phyloP scores from a whole-genome alignment of 2,329 filamentous ascomycete genomes.

The Raffaelea albimanens region DNA sequence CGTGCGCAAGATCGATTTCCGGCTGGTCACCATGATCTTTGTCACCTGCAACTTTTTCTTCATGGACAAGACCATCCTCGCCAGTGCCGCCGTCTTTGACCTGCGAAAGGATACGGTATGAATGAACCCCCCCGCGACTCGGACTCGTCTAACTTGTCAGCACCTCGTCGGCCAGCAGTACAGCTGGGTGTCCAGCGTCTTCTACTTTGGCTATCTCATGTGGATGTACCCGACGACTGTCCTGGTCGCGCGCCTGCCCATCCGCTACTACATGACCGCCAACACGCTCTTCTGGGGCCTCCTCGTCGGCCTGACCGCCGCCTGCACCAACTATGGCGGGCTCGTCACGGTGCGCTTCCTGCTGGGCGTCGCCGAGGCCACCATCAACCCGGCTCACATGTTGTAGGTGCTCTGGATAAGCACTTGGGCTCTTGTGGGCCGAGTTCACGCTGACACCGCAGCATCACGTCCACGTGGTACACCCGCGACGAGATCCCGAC shows the following conservation, averaged over 20 bases:
- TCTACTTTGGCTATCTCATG: conserved; percentile 32
- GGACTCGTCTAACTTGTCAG: neutral
- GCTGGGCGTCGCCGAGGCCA: conserved; percentile 45
- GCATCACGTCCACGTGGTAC: conserved; percentile 47
- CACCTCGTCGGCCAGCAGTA: conserved; percentile 33
- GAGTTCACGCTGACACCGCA: conserved; percentile 11
- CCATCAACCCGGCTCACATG: conserved; percentile 44
- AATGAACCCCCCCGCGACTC: neutral
- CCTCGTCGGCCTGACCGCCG: conserved; percentile 7
- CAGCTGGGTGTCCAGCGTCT: conserved; percentile 34
- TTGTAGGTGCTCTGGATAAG: neutral
- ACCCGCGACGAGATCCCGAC: conserved; percentile 46
- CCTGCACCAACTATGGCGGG: conserved; percentile 21
- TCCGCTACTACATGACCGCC: conserved; percentile 10
- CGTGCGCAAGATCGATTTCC: conserved; percentile 45
- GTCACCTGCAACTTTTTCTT: conserved; percentile 50
- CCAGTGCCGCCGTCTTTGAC: conserved; percentile 47
- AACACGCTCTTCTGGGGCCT: conserved; percentile 10
- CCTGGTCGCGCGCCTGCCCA: conserved; percentile 10
- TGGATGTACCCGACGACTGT: conserved; percentile 24
- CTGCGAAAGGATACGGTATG: conserved; percentile 33
- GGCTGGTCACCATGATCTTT: conserved; percentile 46
- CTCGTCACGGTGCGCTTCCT: conserved; percentile 43
- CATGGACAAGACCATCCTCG: conserved; percentile 51
- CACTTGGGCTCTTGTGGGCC: too few relatives aligned